These are phyloP conservation scores for Boletus insuetus DNA, from an alignment of 768 basidiomycete species.

Conservation along the genomic window DNA sequence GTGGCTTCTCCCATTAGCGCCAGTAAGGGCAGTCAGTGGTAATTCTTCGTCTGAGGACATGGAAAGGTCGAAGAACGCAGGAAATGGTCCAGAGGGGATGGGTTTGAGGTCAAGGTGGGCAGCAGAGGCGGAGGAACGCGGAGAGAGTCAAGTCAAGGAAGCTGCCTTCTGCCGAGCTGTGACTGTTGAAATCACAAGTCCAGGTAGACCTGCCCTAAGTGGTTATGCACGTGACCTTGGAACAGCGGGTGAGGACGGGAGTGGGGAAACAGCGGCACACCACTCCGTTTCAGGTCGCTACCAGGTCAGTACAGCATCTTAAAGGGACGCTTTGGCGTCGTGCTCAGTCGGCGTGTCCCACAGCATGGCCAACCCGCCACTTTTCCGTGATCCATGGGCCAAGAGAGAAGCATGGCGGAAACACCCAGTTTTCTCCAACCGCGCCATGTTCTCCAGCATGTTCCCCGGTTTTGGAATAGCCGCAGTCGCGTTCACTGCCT, in stretches of 20 bases:
- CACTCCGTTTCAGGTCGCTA: conserved; percentile 10
- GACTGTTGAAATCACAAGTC: conserved; percentile 38
- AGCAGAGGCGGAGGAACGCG: conserved; percentile 24
- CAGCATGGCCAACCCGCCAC: conserved; percentile 61
- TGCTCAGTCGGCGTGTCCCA: conserved; percentile 11
- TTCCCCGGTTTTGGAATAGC: conserved; percentile 97
- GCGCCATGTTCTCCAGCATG: conserved; percentile 83
- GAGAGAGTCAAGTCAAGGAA: conserved; percentile 32
- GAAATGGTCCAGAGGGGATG: conserved; percentile 4
- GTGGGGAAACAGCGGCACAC: neutral
- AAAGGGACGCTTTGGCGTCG: neutral
- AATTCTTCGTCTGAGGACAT: conserved; percentile 62
- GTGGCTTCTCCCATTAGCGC: conserved; percentile 43
- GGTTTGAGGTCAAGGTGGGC: neutral
- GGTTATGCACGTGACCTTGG: conserved; percentile 24
- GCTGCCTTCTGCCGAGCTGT: conserved; percentile 18
- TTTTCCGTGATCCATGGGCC: conserved; percentile 93
- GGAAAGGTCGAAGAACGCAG: conserved; percentile 29
- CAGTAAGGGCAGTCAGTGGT: conserved; percentile 41
- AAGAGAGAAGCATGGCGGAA: conserved; percentile 92
- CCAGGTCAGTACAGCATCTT: conserved; percentile 17
- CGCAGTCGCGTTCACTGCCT: conserved; percentile 86
- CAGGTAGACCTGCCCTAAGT: conserved; percentile 57
- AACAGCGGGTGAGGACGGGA: conserved; percentile 1
- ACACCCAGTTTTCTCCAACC: conserved; percentile 82